phyloP scores from a whole-genome alignment of 768 basidiomycete species.

The Tubosaeta sp. region DNA sequence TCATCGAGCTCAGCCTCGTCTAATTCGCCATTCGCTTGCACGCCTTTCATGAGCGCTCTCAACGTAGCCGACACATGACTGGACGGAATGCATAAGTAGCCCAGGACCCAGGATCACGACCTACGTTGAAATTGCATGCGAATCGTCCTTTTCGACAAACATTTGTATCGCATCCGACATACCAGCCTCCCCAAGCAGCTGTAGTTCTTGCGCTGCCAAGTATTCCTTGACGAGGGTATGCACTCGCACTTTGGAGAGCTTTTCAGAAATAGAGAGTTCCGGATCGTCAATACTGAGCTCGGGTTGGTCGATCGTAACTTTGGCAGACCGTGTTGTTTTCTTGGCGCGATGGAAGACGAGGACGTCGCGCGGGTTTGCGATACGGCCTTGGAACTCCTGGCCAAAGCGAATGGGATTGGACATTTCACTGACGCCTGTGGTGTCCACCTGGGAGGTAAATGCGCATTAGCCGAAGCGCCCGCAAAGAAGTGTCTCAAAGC shows the following conservation, averaged over 20 bases:
- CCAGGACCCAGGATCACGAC: slow-evolving; percentile 26
- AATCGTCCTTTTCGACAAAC: slow-evolving; percentile 97
- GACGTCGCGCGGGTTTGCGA: slow-evolving; percentile 94
- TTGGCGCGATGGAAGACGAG: slow-evolving; percentile 87
- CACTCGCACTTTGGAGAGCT: slow-evolving; percentile 77
- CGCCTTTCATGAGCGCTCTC: slow-evolving; percentile 60
- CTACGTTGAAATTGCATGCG: slow-evolving; percentile 84
- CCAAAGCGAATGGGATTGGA: slow-evolving; percentile 97
- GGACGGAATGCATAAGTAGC: not conserved
- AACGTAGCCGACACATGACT: slow-evolving; percentile 67
- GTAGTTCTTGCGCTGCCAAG: slow-evolving; percentile 86
- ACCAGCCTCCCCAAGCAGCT: slow-evolving; percentile 82
- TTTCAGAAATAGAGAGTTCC: slow-evolving; percentile 61
- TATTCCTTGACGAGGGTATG: slow-evolving; percentile 90
- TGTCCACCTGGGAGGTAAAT: slow-evolving; percentile 63
- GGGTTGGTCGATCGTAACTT: slow-evolving; percentile 71
- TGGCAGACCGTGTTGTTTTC: slow-evolving; percentile 41
- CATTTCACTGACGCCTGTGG: slow-evolving; percentile 84
- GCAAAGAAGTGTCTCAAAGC: not conserved
- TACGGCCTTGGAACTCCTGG: slow-evolving; percentile 84
- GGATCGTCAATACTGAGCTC: slow-evolving; percentile 81
- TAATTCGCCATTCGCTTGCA: slow-evolving; percentile 59
- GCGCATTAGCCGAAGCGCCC: not conserved
- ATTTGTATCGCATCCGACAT: slow-evolving; percentile 93
- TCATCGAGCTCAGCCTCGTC: slow-evolving; percentile 77